Evolutionary conservation across 805 yeast genomes (phyloP), one percentile per base, ranked within the genome.

Genomic region (Brettanomyces custersianus): DNA sequence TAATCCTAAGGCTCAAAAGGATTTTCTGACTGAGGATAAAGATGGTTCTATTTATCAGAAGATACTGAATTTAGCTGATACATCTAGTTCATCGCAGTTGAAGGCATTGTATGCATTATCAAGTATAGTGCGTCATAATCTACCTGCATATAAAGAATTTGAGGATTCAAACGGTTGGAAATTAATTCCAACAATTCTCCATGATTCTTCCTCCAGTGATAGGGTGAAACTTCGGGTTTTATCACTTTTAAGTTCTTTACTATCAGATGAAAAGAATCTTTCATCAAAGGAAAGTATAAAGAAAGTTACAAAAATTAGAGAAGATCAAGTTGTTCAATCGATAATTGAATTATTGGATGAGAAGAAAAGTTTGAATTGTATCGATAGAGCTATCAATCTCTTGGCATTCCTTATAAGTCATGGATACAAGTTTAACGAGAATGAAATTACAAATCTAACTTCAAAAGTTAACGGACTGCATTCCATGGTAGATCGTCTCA

Each of bases 61-160:
- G 21, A 17, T 33, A 5, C 13, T 33, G 20, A 24, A 33, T 9
- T 19, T 24, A 5, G 35, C 35, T 22, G 2, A 5, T 7, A 15
- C 16, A 10, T 20, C 33, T 12, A 20, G 13, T 10, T 12, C 10
- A 5, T 23, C 24, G 9, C 12, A 24, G 15, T n/a, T 55, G 17
- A 88, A 88, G 54, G 77, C 85, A 0, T 52, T 87, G 20, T 84
- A 82, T 52, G 95, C 96, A 0, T 58, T 90, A 13, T 72, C 94
- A 1, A 76, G 80, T 27, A 63, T 78, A 11, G 57, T 86, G 5
- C 74, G 94, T 51, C 88, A 90, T 59, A 78, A 75, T 50, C 57
- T 61, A 20, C 60, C 59, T 0, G 80, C 77, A 3, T 75, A 74
- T 39, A 58, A 62, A 4, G 52, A 63, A 41, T 90, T 92, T 48